phyloP scores from a whole-genome alignment of 1,284 basidiomycete species.

The Fomitopsis betulina region DNA sequence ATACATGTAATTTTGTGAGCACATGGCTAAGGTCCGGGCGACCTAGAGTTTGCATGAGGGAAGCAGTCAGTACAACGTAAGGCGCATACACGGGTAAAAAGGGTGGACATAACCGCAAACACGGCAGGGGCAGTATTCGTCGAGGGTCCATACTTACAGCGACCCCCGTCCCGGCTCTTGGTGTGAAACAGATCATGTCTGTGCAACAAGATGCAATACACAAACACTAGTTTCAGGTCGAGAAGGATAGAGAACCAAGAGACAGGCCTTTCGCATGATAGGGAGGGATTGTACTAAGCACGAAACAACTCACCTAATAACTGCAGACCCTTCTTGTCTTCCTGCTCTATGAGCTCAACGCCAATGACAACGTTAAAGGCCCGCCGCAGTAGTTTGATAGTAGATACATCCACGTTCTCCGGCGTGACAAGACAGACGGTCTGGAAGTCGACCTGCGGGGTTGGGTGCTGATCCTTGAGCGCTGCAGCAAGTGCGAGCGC shows the following conservation, averaged over 20 bases:
- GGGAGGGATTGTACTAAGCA: neutral
- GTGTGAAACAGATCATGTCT: neutral
- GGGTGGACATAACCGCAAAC: neutral
- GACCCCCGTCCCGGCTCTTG: neutral
- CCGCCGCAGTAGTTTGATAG: conserved; percentile 77
- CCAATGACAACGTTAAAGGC: conserved; percentile 87
- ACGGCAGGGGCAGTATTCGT: neutral
- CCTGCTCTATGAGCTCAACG: conserved; percentile 80
- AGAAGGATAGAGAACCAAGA: no score
- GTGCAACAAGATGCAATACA: neutral
- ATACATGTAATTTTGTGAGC: conserved; percentile 93
- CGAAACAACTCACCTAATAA: conserved; percentile 69
- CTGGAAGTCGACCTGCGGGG: conserved; percentile 66
- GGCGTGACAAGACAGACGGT: conserved; percentile 94
- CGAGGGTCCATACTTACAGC: neutral
- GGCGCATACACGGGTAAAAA: conserved; percentile 1
- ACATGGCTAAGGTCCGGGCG: conserved; percentile 90
- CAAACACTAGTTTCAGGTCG: neutral
- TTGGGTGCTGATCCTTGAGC: conserved; percentile 73
- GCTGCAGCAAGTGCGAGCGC: conserved; percentile 85
- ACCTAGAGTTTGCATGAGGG: conserved; percentile 43
- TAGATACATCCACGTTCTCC: conserved; percentile 83
- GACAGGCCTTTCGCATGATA: neutral
- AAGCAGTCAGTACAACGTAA: neutral
- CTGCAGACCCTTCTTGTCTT: conserved; percentile 59